Base-by-base conservation (phyloP, 106 monocot genomes). In the Dendrobium huoshanense region DNA sequence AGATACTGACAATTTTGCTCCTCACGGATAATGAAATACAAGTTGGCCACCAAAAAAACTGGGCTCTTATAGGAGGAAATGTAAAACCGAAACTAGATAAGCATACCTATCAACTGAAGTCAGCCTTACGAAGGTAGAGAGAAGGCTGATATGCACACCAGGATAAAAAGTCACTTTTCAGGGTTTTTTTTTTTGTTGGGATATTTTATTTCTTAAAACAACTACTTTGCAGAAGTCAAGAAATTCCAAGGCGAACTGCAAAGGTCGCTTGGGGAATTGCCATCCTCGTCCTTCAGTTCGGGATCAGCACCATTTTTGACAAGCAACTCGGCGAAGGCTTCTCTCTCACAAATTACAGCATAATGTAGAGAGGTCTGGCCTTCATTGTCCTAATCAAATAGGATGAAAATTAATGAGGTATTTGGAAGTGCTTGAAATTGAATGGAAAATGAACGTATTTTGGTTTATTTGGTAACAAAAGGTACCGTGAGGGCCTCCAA, bases 321-420 rank as follows among this genome's bases (percentile, higher is more conserved):
- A 33, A 99, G 88, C 72, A 91, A 64, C 77, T 90, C 88, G 8
- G 99, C 95, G 25, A 99, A 88, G 0, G 78, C 86, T 40, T 90
- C 80, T 45, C 93, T 83, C 65, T 99, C 99, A 47, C 99, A 99
- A 19, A 99, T 15, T 13, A 68, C 93, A 51, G 99, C 99, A 82
- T 99, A 99, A 83, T 99, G 99, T 81, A 99, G 77, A 2, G 99
- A 85, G 0, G 99, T 99, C 75, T 99, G 99, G 0, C 95, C 91
- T 84, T 99, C 99, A 77, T 88, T 77, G 68, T 99, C 99, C 95
- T 95, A 51, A 51, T 51, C 51, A 51, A 51, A 51, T 51, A 51
- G 1, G 15, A 13, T 51, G 51, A 51, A 51, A 45, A 31, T 31
- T 45, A 45, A 9, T 45, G 45, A 45, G 45, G 8, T 8, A 45